A percentile compares a stretch with the other conserved stretches of the same genome.
phyloP scores from a whole-genome alignment of 495 filamentous ascomycete genomes.

The Letharia lupina region DNA sequence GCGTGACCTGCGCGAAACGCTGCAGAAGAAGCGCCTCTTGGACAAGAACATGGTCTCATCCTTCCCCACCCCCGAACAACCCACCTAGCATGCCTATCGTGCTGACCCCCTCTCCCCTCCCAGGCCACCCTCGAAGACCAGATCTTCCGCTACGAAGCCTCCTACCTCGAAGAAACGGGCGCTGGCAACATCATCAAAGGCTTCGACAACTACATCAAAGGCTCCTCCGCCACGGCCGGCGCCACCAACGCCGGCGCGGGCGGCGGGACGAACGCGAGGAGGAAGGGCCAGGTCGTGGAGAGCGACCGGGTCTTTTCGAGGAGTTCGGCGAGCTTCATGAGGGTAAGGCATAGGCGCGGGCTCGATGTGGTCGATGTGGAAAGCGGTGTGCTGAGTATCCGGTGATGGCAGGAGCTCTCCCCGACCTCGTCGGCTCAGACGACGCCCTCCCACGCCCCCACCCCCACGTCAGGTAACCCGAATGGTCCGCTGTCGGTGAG shows the following conservation, averaged over 20 bases:
- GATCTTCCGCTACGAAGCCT: constrained; percentile 74
- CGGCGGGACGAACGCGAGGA: constrained; percentile 30
- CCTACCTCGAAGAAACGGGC: constrained; percentile 85
- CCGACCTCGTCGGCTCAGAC: constrained; percentile 41
- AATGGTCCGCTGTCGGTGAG: constrained; percentile 27
- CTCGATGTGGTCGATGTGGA: background rate
- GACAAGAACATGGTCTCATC: constrained; percentile 54
- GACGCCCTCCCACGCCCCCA: constrained; percentile 44
- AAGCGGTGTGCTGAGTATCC: background rate
- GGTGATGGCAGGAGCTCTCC: constrained; percentile 36
- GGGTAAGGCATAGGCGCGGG: constrained; percentile 33
- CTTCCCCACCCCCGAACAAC: constrained; percentile 27
- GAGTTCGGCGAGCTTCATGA: constrained; percentile 45
- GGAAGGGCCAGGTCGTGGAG: constrained; percentile 43
- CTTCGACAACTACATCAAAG: constrained; percentile 97
- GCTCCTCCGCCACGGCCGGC: constrained; percentile 44
- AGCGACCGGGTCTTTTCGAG: constrained; percentile 44
- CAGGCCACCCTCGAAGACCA: constrained; percentile 66
- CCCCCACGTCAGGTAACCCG: constrained; percentile 37
- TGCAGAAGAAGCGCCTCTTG: constrained; percentile 57
- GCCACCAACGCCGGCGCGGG: constrained; percentile 23
- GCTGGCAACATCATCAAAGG: constrained; percentile 92
- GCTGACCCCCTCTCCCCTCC: constrained; percentile 7
- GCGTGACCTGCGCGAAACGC: constrained; percentile 56
- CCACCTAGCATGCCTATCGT: constrained; percentile 1